These are phyloP conservation scores for Pseudocercospora fuligena DNA, from an alignment of 2,329 filamentous ascomycete species.

Conservation along the genomic window DNA sequence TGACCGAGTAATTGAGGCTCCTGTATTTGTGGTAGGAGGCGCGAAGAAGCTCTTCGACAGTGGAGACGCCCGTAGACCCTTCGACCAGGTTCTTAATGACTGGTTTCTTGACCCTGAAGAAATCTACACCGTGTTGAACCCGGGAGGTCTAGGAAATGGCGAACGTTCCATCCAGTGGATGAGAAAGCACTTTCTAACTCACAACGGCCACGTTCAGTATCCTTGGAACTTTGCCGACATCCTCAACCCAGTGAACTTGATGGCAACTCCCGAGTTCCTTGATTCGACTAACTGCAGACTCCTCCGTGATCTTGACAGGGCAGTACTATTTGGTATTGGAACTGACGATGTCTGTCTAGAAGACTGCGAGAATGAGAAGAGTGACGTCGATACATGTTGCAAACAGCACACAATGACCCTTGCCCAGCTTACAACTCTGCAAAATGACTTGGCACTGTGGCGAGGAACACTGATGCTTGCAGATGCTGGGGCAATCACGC, in stretches of 20 bases:
- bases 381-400: neutral
- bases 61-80: constrained; percentile 11
- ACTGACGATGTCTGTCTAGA: constrained; percentile 10
- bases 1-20: constrained; percentile 6
- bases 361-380: constrained; percentile 5
- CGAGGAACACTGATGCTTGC: constrained; percentile 23
- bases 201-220: neutral
- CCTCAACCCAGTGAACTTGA: constrained; percentile 12
- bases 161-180: neutral
- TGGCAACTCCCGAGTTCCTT: constrained; percentile 20
- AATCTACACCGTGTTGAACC: neutral
- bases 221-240: constrained; percentile 30
- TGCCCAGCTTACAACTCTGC: constrained; percentile 7
- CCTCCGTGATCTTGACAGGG: constrained; percentile 20
- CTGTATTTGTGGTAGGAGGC: constrained; percentile 21
- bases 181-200: neutral
- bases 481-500: constrained; percentile 26
- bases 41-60: constrained; percentile 16
- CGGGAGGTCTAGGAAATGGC: neutral
- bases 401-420: constrained; percentile 9
- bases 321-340: neutral
- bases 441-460: constrained; percentile 11
- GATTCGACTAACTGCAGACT: constrained; percentile 20
- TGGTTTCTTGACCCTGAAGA: constrained; percentile 18
- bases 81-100: constrained; percentile 18